phyloP scores from a whole-genome alignment of 225 moss, liverwort and hornwort genomes.

The Thuidium tamariscinum region DNA sequence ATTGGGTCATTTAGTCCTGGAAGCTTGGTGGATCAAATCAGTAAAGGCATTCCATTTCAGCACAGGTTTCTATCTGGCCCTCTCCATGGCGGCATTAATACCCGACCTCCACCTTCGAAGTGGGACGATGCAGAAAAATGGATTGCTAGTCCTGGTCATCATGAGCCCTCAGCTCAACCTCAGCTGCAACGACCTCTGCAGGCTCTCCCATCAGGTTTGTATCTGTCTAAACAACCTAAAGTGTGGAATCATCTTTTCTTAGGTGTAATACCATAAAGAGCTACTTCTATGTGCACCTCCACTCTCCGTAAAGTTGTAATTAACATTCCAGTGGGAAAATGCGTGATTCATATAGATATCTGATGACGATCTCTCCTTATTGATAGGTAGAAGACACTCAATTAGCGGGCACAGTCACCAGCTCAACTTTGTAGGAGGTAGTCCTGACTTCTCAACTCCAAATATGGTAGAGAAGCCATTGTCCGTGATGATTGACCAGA shows the following conservation, averaged over 20 bases:
- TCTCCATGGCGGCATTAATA: conserved; percentile 5
- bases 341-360: not conserved
- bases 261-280: not conserved
- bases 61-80: conserved; percentile 28
- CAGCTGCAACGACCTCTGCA: conserved; percentile 6
- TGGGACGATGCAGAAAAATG: conserved; percentile 47
- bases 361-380: not conserved
- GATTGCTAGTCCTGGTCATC: conserved; percentile 22
- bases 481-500: not conserved
- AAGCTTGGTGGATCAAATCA: conserved; percentile 17
- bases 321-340: not conserved
- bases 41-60: conserved; percentile 20
- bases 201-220: conserved; percentile 15
- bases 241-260: not conserved
- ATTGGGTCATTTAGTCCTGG: conserved; percentile 11
- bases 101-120: conserved; percentile 26
- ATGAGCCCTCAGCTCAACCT: conserved; percentile 17
- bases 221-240: not conserved
- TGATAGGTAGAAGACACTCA: conserved; percentile 30
- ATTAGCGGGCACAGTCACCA: conserved; percentile 12
- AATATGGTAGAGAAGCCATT: conserved; percentile 11
- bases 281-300: not conserved
- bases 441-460: conserved; percentile 11
- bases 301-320: not conserved
- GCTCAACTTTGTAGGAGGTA: not conserved